These are phyloP conservation scores for Mucor velutinosus DNA, from an alignment of 371 early-diverging fungal species.

Conservation along the genomic window DNA sequence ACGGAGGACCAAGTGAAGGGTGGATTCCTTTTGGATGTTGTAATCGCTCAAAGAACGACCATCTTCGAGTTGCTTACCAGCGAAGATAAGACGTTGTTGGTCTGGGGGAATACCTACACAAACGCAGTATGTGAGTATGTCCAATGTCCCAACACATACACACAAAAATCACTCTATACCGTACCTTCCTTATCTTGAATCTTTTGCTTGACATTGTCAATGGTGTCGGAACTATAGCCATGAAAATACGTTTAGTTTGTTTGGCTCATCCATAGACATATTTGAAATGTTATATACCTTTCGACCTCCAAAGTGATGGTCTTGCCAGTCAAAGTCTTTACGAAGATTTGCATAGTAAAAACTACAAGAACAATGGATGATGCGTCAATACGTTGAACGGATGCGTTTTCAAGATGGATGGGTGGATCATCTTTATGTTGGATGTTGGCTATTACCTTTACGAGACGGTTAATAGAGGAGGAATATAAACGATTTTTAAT, in stretches of 20 bases:
- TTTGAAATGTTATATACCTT: conserved; percentile 69
- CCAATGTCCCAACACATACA: background rate
- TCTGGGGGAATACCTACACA: conserved; percentile 93
- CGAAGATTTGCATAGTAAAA: conserved; percentile 71
- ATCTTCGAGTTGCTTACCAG: conserved; percentile 99
- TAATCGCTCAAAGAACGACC: conserved; percentile 85
- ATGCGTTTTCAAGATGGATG: background rate
- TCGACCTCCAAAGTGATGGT: conserved; percentile 96
- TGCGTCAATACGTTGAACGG: conserved; percentile 21
- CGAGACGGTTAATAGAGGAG: conserved; percentile 36
- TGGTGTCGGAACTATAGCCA: conserved; percentile 52
- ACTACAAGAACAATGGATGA: conserved; percentile 10
- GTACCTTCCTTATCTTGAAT: conserved; percentile 96
- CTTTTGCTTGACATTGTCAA: conserved; percentile 88
- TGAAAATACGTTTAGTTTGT: background rate
- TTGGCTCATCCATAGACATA: background rate
- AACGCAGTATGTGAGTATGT: background rate
- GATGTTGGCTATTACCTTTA: conserved; percentile 20
- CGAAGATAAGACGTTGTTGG: conserved; percentile 99
- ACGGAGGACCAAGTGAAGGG: conserved; percentile 96
- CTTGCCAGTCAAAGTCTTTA: conserved; percentile 85
- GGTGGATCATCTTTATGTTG: background rate
- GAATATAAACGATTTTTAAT: conserved; percentile 14
- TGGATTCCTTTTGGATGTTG: conserved; percentile 94
- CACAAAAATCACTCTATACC: background rate